Conservation (phyloP, 306 rosid species). For the Mucuna pruriens region DNA sequence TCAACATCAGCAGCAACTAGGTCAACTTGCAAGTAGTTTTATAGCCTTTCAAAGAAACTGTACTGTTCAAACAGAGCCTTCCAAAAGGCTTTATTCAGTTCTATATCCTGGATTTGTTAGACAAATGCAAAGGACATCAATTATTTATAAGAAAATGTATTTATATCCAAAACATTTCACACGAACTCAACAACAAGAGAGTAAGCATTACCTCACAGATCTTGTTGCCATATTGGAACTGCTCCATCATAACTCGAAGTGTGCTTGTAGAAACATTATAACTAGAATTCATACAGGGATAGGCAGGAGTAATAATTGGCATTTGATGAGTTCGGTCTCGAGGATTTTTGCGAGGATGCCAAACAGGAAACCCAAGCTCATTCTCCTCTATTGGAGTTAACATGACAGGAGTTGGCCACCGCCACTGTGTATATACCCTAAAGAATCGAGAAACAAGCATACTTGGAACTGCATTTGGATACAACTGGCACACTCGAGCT, state of each 20-base stretch:
- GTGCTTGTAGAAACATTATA: slow-evolving; percentile 92
- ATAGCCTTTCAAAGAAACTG: slow-evolving; percentile 83
- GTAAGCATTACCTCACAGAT: slow-evolving; percentile 70
- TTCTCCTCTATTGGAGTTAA: slow-evolving; percentile 85
- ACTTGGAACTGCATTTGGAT: slow-evolving; percentile 95
- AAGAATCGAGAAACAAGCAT: slow-evolving; percentile 94
- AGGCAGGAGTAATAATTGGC: slow-evolving; percentile 98
- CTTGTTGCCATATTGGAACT: slow-evolving; percentile 72
- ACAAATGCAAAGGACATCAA: slow-evolving; percentile 16
- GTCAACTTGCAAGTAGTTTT: slow-evolving; percentile 91
- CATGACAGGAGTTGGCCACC: slow-evolving; percentile 98
- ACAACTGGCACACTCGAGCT: slow-evolving; percentile 93
- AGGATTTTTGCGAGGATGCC: slow-evolving; percentile 95
- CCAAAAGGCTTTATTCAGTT: slow-evolving; percentile 72
- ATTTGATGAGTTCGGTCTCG: slow-evolving; percentile 85
- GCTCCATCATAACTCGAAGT: slow-evolving; percentile 92
- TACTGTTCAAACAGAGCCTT: slow-evolving; percentile 77
- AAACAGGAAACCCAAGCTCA: slow-evolving; percentile 79
- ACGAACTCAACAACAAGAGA: background rate
- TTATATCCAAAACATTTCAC: background rate
- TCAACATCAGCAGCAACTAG: slow-evolving; percentile 81
- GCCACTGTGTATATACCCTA: slow-evolving; percentile 96
- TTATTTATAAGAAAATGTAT: background rate
- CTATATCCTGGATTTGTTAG: slow-evolving; percentile 66
- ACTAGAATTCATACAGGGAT: slow-evolving; percentile 98